Base-by-base conservation (phyloP, 2,329 filamentous ascomycete species). In the Fusarium secorum region DNA sequence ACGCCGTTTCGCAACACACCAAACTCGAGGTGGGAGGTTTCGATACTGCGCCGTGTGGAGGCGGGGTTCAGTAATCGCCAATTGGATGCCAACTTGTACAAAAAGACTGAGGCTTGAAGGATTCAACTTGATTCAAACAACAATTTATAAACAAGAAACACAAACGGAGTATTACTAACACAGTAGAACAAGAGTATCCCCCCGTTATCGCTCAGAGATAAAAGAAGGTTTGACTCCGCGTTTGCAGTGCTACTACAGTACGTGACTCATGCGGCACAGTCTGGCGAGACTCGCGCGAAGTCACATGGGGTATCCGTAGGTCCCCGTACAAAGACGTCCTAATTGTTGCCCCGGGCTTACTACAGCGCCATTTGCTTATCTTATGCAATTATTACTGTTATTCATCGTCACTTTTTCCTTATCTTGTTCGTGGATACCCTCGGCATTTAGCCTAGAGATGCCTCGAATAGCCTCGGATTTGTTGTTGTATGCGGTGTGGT, bases 261-360 rank as follows among this genome's bases (percentile, higher is more conserved):
- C 66, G 75, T 76, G 75, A 77, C 74, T 76, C 71, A 77, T 74
- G 64, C 59, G 66, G 64, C 54, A 66, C 51, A 62, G 51, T 20
- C 33, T 67, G 66, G 65, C 76, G 76, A 78, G 70, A 75, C 51
- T 75, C 49, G 66, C 76, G 75, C 76, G 73, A 74, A 75, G 75
- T 77, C 76, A 78, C 76, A 77, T 78, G 75, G 65, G 32, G 22
- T 8, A 41, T 14, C 32, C 32, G 32, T 15, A n/a, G n/a, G n/a
- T n/a, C n/a, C n/a, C 14, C 32, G 35, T 36, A 5, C 14, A 51
- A 45, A 35, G 32, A 13, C 51, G 32, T 57, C 57, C 20, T 59
- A 49, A 49, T 49, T 49, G 45, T 66, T 62, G 22, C 38, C 49
- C 63, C 62, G 60, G 48, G 65, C 64, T 67, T 68, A 63, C 41